Evolutionary conservation across 2,329 filamentous ascomycete genomes (phyloP).

Genomic region (Phaeosphaeriaceae sp.): DNA sequence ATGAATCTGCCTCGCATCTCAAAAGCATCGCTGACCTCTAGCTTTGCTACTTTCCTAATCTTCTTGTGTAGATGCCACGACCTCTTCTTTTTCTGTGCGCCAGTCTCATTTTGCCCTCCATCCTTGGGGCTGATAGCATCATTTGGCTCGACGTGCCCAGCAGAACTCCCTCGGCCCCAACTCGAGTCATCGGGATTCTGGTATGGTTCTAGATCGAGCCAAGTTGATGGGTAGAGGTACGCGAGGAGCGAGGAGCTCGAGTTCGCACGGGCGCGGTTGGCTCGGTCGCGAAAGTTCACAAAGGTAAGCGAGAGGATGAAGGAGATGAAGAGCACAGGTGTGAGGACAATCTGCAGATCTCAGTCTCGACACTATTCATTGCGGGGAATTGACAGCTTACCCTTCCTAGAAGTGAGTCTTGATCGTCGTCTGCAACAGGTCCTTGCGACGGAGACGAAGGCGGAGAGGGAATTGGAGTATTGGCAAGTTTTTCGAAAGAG

Average conservation of each 20-base stretch:
- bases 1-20: slow-evolving; percentile 65
- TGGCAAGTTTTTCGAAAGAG: slow-evolving; percentile 40
- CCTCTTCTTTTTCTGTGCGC: slow-evolving; percentile 25
- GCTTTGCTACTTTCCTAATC: slow-evolving; percentile 63
- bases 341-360: slow-evolving; percentile 58
- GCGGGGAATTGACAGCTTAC: slow-evolving; percentile 18
- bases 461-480: slow-evolving; percentile 28
- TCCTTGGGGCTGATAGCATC: slow-evolving; percentile 21
- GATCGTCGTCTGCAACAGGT: slow-evolving; percentile 11
- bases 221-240: slow-evolving; percentile 30
- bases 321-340: slow-evolving; percentile 68
- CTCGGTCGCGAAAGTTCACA: slow-evolving; percentile 65
- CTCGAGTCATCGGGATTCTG: slow-evolving; percentile 45
- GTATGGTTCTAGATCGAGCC: slow-evolving; percentile 54
- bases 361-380: neutral
- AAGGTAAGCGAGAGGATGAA: slow-evolving; percentile 71
- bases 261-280: slow-evolving; percentile 52
- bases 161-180: slow-evolving; percentile 22
- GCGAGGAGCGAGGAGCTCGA: slow-evolving; percentile 22
- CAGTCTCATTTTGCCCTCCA: slow-evolving; percentile 2
- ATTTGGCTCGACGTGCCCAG: slow-evolving; percentile 30
- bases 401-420: slow-evolving; percentile 33
- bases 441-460: slow-evolving; percentile 28
- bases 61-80: slow-evolving; percentile 52
- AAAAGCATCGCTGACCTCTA: slow-evolving; percentile 70